Conservation (phyloP, 2,329 filamentous ascomycete species). For the Didymella sp. region DNA sequence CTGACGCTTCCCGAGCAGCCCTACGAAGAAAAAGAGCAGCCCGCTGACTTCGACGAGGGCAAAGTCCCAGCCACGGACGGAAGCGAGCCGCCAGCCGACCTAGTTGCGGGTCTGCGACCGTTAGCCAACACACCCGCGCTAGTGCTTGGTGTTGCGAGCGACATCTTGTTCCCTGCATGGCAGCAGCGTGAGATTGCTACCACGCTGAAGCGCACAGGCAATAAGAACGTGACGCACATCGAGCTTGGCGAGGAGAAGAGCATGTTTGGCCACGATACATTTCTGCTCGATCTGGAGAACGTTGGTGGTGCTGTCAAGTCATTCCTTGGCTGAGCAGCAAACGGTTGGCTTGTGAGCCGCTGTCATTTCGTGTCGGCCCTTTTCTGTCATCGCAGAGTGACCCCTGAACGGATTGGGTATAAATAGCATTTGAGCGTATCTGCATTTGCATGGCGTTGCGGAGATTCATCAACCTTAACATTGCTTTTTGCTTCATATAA, state of each 20-base stretch:
- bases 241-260: conserved; percentile 95
- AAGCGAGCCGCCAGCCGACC: conserved; percentile 73
- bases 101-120: conserved; percentile 75
- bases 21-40: conserved; percentile 82
- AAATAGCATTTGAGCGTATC: conserved; percentile 16
- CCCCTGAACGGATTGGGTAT: conserved; percentile 1
- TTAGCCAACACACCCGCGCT: conserved; percentile 80
- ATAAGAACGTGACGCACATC: conserved; percentile 81
- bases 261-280: conserved; percentile 95
- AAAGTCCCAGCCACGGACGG: conserved; percentile 42
- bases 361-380: conserved; percentile 10
- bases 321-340: conserved; percentile 70
- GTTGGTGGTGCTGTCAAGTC: conserved; percentile 82
- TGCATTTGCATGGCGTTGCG: conserved; percentile 38
- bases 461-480: not conserved
- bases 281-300: conserved; percentile 88
- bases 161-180: conserved; percentile 97
- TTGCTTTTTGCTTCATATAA: not conserved
- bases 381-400: not conserved
- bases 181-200: conserved; percentile 94
- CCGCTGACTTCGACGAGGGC: conserved; percentile 33
- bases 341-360: not conserved
- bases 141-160: conserved; percentile 92
- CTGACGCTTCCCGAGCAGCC: conserved; percentile 82
- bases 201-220: conserved; percentile 78